Evolutionary conservation across 1,284 basidiomycete genomes (phyloP).

Genomic region (Boletus mariae): DNA sequence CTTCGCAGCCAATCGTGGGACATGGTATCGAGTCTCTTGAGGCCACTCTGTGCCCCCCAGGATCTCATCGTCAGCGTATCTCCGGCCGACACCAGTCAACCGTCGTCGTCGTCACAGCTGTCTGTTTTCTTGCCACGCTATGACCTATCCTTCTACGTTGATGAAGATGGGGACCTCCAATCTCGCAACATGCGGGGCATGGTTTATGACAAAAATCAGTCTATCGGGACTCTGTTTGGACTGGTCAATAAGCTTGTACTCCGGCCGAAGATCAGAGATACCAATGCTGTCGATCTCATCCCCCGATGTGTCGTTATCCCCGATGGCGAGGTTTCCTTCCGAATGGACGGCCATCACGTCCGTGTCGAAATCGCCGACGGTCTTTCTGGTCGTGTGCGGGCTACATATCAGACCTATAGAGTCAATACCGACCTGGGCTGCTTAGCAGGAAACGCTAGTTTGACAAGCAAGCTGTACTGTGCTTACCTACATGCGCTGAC

Average conservation of each 20-base stretch:
- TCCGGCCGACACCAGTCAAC: slow-evolving; percentile 4
- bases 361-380: slow-evolving; percentile 21
- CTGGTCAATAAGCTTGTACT: slow-evolving; percentile 40
- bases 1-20: slow-evolving; percentile 1
- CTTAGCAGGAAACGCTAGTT: slow-evolving; percentile 32
- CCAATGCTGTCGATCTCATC: background rate
- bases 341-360: slow-evolving; percentile 24
- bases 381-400: background rate
- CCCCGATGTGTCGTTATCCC: slow-evolving; percentile 39
- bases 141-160: slow-evolving; percentile 34
- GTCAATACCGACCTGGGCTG: slow-evolving; percentile 39
- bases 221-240: slow-evolving; percentile 22
- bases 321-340: slow-evolving; percentile 31
- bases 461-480: slow-evolving; percentile 37
- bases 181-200: slow-evolving; percentile 14
- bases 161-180: slow-evolving; percentile 6
- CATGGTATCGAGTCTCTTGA: slow-evolving; percentile 26
- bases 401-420: slow-evolving; percentile 36
- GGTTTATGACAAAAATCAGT: slow-evolving; percentile 28
- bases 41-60: slow-evolving; percentile 29
- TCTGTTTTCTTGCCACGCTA: slow-evolving; percentile 41
- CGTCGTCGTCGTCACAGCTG: slow-evolving; percentile 14
- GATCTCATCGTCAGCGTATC: slow-evolving; percentile 26
- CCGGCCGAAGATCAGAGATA: slow-evolving; percentile 14
- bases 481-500: slow-evolving; percentile 47